Evolutionary conservation across 371 early-diverging fungal species (phyloP), one percentile per base, ranked within the genome.

Genomic region (Syncephalastrum sp.): DNA sequence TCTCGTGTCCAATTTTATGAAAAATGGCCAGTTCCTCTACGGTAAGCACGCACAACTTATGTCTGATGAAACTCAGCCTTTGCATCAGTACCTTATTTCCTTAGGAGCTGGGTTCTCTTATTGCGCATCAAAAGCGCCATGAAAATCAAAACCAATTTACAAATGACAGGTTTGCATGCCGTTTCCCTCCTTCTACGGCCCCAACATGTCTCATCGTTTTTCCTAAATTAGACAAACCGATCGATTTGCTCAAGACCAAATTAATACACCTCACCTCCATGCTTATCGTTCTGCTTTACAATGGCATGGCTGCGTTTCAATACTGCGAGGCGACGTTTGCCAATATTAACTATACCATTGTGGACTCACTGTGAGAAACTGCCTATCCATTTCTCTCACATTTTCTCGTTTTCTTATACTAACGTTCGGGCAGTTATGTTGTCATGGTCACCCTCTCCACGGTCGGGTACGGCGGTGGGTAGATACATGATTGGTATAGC

Each of bases 391-490:
- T 5, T 12, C 21, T 19, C 19, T 42, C 4, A 27, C 27, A 2
- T 16, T 38, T 42, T 12, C 24, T 27, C n/a, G 6, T 49, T 19
- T 2, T 14, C 15, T 50, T 27, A 3, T 33, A 25, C 43, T 16
- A 42, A 25, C 38, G 2, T 1, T 33, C 10, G n/a, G 4, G 10
- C 16, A 69, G 76, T n/a, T 85, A 86, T 56, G 78, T 83, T 47
- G 83, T 82, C 23, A 76, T 87, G 62, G 83, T 85, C 24, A 88
- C 86, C 1, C 65, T 87, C 6, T 83, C 89, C 0, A 92, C 92
- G 0, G 92, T 92, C 10, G 92, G 92, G 1, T 92, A 90, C 59
- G 92, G 92, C 33, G 77, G 75, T 75, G 56, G 33, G 41, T 27
- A 42, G 17, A 14, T 33, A 21, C 8, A 10, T 33, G 12, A 33